These are phyloP conservation scores for Kuraishia molischiana DNA, from an alignment of 805 yeast species.

Conservation along the genomic window DNA sequence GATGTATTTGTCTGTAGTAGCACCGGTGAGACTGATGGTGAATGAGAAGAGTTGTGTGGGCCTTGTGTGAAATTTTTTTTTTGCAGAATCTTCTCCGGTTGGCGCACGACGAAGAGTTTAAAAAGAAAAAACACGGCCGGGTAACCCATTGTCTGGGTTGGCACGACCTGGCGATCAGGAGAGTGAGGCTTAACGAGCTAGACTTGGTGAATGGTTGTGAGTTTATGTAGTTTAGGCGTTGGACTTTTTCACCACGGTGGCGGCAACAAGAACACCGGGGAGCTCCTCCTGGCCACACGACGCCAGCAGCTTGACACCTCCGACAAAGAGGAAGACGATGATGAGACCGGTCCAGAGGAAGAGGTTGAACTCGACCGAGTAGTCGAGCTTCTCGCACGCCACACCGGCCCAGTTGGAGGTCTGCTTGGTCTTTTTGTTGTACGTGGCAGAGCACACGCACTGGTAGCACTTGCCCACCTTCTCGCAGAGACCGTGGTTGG, in stretches of 20 bases:
- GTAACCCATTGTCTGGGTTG: background rate
- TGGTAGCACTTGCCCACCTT: slow-evolving; percentile 34
- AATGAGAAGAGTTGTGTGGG: too few relatives aligned
- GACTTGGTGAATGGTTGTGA: too few relatives aligned
- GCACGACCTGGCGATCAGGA: too few relatives aligned
- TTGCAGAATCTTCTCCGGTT: background rate
- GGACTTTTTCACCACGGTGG: slow-evolving; percentile 35
- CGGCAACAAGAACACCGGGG: slow-evolving; percentile 61
- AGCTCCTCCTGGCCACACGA: slow-evolving; percentile 50
- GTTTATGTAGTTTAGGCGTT: too few relatives aligned
- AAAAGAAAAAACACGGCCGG: too few relatives aligned
- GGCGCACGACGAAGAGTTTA: too few relatives aligned
- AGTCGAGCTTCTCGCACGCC: slow-evolving; percentile 60
- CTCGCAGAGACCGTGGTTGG: slow-evolving; percentile 43
- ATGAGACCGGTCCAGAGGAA: slow-evolving; percentile 58
- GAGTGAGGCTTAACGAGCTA: too few relatives aligned
- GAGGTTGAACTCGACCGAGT: slow-evolving; percentile 56
- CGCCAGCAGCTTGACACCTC: slow-evolving; percentile 43
- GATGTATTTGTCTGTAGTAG: background rate
- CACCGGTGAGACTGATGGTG: background rate
- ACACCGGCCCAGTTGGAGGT: slow-evolving; percentile 47
- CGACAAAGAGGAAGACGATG: slow-evolving; percentile 31
- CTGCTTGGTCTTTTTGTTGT: slow-evolving; percentile 27
- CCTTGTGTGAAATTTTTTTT: background rate
- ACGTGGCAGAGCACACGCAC: slow-evolving; percentile 39